phyloP scores from a whole-genome alignment of 768 basidiomycete genomes.

The Lactifluus echinatus region DNA sequence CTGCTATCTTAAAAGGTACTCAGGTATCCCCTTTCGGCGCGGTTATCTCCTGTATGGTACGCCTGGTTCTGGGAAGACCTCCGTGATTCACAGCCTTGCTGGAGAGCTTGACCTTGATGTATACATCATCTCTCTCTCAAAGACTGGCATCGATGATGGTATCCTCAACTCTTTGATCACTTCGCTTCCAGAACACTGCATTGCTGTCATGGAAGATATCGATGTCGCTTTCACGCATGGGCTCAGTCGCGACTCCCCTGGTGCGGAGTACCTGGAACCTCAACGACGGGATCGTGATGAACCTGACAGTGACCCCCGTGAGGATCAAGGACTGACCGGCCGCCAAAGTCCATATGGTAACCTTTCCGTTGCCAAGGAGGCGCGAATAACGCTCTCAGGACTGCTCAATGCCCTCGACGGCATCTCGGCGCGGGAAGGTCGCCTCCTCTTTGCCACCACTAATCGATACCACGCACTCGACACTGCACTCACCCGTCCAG shows the following conservation, averaged over 20 bases:
- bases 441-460: conserved; percentile 70
- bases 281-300: conserved; percentile 14
- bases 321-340: conserved; percentile 2
- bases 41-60: conserved; percentile 74
- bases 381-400: conserved; percentile 57
- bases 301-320: neutral
- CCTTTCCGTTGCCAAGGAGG: neutral
- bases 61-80: conserved; percentile 74
- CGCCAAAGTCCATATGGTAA: too few species aligned
- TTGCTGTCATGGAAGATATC: conserved; percentile 78
- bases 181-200: conserved; percentile 58
- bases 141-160: conserved; percentile 53
- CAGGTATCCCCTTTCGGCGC: conserved; percentile 63
- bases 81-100: conserved; percentile 65
- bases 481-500: conserved; percentile 65
- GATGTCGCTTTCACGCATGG: conserved; percentile 61
- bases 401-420: conserved; percentile 73
- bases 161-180: conserved; percentile 49
- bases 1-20: neutral
- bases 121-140: conserved; percentile 63
- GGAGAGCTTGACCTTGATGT: conserved; percentile 71
- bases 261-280: conserved; percentile 24
- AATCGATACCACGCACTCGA: conserved; percentile 67
- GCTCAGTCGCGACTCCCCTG: conserved; percentile 28
- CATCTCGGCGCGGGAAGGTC: conserved; percentile 70